Evolutionary conservation across 441 rosid species (phyloP), one percentile per base, ranked within the genome.

Genomic region (Populus hybrid): DNA sequence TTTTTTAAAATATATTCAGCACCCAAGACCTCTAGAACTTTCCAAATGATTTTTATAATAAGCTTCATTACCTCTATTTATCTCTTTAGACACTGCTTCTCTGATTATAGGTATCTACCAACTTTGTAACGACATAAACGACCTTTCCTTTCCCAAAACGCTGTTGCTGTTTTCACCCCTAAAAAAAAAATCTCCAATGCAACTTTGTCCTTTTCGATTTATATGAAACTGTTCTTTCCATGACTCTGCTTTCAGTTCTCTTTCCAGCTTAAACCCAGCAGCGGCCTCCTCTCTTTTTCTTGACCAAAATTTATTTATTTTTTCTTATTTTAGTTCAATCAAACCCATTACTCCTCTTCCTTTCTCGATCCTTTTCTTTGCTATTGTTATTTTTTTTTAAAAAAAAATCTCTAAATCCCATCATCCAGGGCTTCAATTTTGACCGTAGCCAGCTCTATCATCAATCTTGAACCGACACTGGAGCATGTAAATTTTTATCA

Each of bases 21-120:
- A 36, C 10, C 56, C 69, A 31, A 42, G 2, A 71, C 24, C n/a
- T 89, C 89, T 78, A 82, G 89, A 90, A 86, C 79, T 65, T 83
- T 88, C 91, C 35, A 74, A 80, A 6, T 66, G 45, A 45, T 50
- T 63, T 40, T 74, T 68, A 21, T 76, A 76, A 68, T 72, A 3
- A 40, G 23, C 45, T 18, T 71, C 65, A 12, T 71, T 9, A 11
- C 14, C 65, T 9, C 21, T 67, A 63, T 74, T 75, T 40, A 76
- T 21, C 12, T 23, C 65, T 21, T 61, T 61, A 21, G 14, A 61
- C 23, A 21, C 65, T 21, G 9, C 4, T 61, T 11, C 11, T 61
- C 12, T 7, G 63, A 1, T 9, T 7, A 7, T 2, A 56, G 63
- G 63, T 7, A 2, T 61, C 65, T 33, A 16, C 66, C 74, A 6